Evolutionary conservation across 2,329 filamentous ascomycete genomes (phyloP), one percentile per base, ranked within the genome.

Genomic region (Verticillium zaregamsianum): DNA sequence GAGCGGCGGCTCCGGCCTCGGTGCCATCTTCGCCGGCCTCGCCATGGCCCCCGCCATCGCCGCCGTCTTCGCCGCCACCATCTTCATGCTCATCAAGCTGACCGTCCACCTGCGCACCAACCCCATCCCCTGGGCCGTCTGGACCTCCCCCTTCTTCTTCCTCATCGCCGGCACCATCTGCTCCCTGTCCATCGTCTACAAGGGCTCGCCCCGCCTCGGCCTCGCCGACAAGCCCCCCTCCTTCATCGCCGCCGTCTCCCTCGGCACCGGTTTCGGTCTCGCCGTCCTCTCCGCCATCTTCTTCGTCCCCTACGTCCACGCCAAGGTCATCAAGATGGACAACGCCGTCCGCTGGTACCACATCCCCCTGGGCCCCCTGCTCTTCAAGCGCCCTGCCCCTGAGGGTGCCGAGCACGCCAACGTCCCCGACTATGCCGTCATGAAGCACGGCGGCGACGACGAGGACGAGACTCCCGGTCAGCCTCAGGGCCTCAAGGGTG

Each of bases 141-240:
- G 82, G 77, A 88, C 84, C 59, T 87, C 89, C 2, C 90, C 90
- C 11, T 86, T 90, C 77, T 93, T 88, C 79, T 93, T 93, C 82
- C 85, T 92, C 61, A 84, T 93, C 63, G 89, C 90, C 61, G 88
- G 82, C 61, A 91, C 88, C 62, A 77, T 93, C 69, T 91, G 89
- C 77, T 90, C 90, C 0, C 81, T 93, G 5, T 91, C 88, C 54
- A 87, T 93, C 68, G 90, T 93, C 67, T 92, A 91, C 83, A 92
- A 93, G 82, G 90, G 90, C 35, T 91, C 90, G 11, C 89, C 90
- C 28, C 87, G 80, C 63, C 82, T 91, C 33, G 82, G 82, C 25
- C 78, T 91, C 32, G 80, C 77, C 77, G 85, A 88, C 76, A 90
- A 88, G 80, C 87, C 90, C 2, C 74, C 75, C 9, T 87, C 84